A percentile compares a stretch with the other conserved stretches of the same genome.
phyloP scores from a whole-genome alignment of 1,284 basidiomycete genomes.

The Porogramme epimiltina region DNA sequence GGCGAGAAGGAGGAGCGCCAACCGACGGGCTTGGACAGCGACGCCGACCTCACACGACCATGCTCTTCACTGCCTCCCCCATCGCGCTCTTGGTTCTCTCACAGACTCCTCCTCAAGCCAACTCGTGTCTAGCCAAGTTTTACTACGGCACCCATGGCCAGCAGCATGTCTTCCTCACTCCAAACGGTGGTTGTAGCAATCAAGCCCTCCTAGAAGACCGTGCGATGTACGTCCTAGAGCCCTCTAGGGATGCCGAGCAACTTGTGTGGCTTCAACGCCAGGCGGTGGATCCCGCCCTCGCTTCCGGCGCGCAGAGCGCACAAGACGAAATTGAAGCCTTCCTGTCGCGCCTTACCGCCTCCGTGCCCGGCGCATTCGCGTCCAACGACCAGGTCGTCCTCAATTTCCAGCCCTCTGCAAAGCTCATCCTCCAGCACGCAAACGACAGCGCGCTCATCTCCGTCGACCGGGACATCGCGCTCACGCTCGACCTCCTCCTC shows the following conservation, averaged over 20 bases:
- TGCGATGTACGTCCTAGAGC: conserved; percentile 10
- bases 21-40: neutral
- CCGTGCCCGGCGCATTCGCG: conserved; percentile 20
- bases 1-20: no score
- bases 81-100: neutral
- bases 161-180: conserved; percentile 48
- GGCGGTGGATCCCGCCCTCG: conserved; percentile 43
- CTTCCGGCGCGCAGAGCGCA: no score
- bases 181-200: conserved; percentile 30
- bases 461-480: conserved; percentile 37
- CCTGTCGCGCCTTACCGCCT: conserved; percentile 17
- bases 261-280: conserved; percentile 66
- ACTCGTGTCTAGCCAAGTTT: conserved; percentile 45
- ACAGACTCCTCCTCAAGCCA: neutral
- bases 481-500: conserved; percentile 49
- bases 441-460: conserved; percentile 48
- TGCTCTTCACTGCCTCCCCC: neutral
- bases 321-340: neutral
- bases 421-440: conserved; percentile 44
- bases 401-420: conserved; percentile 22
- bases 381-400: conserved; percentile 33
- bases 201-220: conserved; percentile 5
- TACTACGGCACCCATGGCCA: conserved; percentile 57
- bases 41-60: neutral
- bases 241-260: conserved; percentile 28